A percentile compares a stretch with the other conserved stretches of the same genome.
Evolutionary conservation across 2,329 filamentous ascomycete species (phyloP).

Genomic region (Neonectria magnoliae): DNA sequence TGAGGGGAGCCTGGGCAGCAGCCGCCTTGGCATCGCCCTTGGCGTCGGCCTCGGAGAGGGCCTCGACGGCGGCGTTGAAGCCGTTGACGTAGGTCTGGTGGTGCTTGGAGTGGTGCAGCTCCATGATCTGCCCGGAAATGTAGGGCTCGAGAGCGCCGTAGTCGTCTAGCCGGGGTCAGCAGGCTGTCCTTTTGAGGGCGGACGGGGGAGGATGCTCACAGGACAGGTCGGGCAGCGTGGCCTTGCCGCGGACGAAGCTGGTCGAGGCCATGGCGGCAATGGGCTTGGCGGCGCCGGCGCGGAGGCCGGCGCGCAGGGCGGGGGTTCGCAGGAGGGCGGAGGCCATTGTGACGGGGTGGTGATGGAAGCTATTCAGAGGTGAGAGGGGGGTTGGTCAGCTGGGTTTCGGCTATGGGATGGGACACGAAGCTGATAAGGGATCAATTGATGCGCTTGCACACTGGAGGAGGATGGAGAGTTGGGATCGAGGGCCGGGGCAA

Average conservation of each 20-base stretch:
- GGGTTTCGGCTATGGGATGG: neutral
- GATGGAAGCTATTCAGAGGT: constrained; percentile 23
- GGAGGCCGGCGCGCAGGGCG: constrained; percentile 75
- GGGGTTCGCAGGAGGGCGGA: constrained; percentile 78
- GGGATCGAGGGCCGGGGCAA: neutral
- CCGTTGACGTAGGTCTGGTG: constrained; percentile 94
- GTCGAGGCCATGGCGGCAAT: constrained; percentile 74
- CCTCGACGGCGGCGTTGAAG: constrained; percentile 82
- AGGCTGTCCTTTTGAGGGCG: neutral
- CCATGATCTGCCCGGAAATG: constrained; percentile 93
- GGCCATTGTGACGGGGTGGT: constrained; percentile 68
- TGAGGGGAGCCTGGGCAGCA: constrained; percentile 60
- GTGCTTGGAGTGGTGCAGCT: constrained; percentile 93
- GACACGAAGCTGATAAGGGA: neutral
- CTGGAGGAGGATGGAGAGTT: neutral
- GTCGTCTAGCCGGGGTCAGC: constrained; percentile 72
- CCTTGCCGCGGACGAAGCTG: constrained; percentile 86
- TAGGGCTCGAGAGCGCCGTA: constrained; percentile 90
- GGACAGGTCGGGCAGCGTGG: constrained; percentile 88
- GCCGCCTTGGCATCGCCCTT: constrained; percentile 67
- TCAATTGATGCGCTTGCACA: constrained; percentile 1
- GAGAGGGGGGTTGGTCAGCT: constrained; percentile 26
- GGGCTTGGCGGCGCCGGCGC: constrained; percentile 71
- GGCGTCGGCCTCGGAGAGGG: constrained; percentile 71
- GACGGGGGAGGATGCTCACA: constrained; percentile 52